Conservation (phyloP, 345 rosid genomes). For the Lumnitzera littorea region DNA sequence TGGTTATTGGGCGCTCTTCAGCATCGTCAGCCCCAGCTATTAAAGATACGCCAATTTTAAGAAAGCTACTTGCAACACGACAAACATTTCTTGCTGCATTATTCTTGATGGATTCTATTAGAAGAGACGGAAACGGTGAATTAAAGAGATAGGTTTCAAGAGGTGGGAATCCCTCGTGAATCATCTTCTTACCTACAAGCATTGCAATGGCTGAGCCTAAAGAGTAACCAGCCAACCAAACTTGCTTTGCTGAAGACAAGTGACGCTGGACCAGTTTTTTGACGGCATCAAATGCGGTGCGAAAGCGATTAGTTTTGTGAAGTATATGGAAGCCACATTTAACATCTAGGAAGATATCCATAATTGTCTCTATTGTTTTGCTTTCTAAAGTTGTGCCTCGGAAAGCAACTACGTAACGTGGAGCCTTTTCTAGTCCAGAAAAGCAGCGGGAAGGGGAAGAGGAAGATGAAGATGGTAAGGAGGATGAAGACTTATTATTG, state of each 20-base stretch:
- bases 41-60: constrained; percentile 40
- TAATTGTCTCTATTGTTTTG: constrained; percentile 34
- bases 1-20: constrained; percentile 37
- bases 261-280: constrained; percentile 41
- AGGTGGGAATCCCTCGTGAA: constrained; percentile 31
- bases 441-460: constrained; percentile 11
- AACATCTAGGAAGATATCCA: constrained; percentile 50
- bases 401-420: constrained; percentile 58
- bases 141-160: constrained; percentile 63
- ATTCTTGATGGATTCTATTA: constrained; percentile 51
- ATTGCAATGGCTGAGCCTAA: constrained; percentile 75
- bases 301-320: constrained; percentile 56
- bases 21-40: too few species aligned
- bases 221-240: constrained; percentile 85
- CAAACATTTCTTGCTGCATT: constrained; percentile 55
- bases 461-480: too few species aligned
- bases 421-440: constrained; percentile 19
- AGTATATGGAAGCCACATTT: constrained; percentile 56
- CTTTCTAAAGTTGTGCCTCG: constrained; percentile 69
- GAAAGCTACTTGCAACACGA: constrained; percentile 58
- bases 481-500: not conserved
- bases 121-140: constrained; percentile 67
- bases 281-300: constrained; percentile 64
- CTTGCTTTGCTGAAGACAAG: constrained; percentile 41
- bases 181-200: constrained; percentile 63